Evolutionary conservation across 2,329 filamentous ascomycete genomes (phyloP).

Genomic region (Colletotrichum noveboracense): DNA sequence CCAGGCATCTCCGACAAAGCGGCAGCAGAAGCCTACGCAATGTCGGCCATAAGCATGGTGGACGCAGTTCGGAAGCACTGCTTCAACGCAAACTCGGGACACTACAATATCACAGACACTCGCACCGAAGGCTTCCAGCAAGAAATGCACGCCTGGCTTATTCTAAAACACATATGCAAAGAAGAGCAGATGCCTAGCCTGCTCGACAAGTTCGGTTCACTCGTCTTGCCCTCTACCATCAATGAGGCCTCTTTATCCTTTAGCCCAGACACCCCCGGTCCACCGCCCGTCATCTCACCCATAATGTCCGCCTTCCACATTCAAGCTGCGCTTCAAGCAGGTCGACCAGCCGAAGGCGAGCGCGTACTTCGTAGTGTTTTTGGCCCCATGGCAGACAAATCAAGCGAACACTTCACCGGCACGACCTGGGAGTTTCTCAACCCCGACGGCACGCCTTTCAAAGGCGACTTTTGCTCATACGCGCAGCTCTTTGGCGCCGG

Average conservation of each 20-base stretch:
- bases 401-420: neutral
- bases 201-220: neutral
- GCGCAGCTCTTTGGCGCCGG: neutral
- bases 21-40: neutral
- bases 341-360: neutral
- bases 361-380: neutral
- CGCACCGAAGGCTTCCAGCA: neutral
- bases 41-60: neutral
- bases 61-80: neutral
- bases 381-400: neutral
- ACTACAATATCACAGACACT: neutral
- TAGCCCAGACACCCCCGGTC: neutral
- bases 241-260: neutral
- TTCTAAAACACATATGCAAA: neutral
- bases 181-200: neutral
- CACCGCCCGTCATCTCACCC: neutral
- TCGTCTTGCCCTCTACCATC: neutral
- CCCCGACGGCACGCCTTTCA: neutral
- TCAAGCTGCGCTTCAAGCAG: neutral
- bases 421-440: neutral
- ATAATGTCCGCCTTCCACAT: neutral
- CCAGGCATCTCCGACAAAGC: neutral
- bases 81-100: neutral
- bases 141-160: neutral
- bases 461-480: neutral